Percentiles rank a stretch among this genome's conserved stretches.
Evolutionary conservation across 2,329 filamentous ascomycete genomes (phyloP).

Genomic region (Sarocladium strictum): DNA sequence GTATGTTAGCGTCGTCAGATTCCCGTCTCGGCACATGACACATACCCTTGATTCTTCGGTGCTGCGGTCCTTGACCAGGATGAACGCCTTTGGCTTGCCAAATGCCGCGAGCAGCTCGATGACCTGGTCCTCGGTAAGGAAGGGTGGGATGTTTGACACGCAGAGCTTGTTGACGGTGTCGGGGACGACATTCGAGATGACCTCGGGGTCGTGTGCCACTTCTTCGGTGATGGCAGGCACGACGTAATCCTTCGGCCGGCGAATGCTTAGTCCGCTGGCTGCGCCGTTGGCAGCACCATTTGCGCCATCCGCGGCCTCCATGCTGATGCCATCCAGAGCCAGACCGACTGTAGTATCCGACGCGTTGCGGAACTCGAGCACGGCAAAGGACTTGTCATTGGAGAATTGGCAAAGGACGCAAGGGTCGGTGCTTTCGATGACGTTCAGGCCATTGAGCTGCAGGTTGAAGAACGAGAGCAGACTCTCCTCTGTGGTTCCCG

Average conservation of each 20-base stretch:
- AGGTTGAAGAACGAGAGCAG: constrained; percentile 88
- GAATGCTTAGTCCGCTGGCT: constrained; percentile 61
- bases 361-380: constrained; percentile 84
- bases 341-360: constrained; percentile 87
- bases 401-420: constrained; percentile 80
- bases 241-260: constrained; percentile 94
- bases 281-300: constrained; percentile 37
- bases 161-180: constrained; percentile 95
- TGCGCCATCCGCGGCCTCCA: constrained; percentile 65
- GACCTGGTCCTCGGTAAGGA: constrained; percentile 86
- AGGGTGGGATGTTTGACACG: constrained; percentile 81
- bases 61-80: constrained; percentile 78
- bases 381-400: constrained; percentile 71
- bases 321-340: constrained; percentile 81
- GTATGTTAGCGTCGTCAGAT: constrained; percentile 22
- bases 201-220: constrained; percentile 65
- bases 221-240: constrained; percentile 75
- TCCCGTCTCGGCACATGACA: constrained; percentile 13
- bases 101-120: constrained; percentile 86
- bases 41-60: constrained; percentile 83
- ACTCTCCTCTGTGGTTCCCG: constrained; percentile 65
- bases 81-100: constrained; percentile 86
- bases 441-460: constrained; percentile 93
- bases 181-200: constrained; percentile 73
- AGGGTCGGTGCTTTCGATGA: constrained; percentile 76